These are phyloP conservation scores for Allomyces javanicus DNA, from an alignment of 192 early-diverging fungal genomes.

Conservation along the genomic window DNA sequence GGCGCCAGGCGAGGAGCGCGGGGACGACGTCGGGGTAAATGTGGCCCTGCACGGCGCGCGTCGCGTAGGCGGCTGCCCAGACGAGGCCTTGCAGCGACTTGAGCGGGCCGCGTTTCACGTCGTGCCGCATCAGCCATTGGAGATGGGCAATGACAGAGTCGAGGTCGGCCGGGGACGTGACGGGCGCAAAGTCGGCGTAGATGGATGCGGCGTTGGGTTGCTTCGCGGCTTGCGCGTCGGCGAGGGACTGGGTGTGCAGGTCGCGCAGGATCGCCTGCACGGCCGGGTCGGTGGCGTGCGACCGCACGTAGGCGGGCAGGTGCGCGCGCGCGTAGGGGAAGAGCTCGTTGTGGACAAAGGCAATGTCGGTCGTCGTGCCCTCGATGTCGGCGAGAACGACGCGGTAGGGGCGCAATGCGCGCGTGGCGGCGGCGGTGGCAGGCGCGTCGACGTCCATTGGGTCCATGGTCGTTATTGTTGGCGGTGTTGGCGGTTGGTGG, in stretches of 20 bases:
- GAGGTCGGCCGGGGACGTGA: not conserved
- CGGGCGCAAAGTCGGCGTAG: not conserved
- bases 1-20: constrained; percentile 51
- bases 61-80: constrained; percentile 69
- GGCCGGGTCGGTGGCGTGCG: constrained; percentile 23
- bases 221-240: constrained; percentile 9
- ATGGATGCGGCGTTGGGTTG: not conserved
- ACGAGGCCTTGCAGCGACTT: not conserved
- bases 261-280: constrained; percentile 22
- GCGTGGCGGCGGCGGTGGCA: no score
- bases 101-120: not conserved
- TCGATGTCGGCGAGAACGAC: constrained; percentile 70
- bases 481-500: no score
- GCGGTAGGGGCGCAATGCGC: constrained; percentile 16
- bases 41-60: constrained; percentile 51
- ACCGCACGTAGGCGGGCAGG: constrained; percentile 42
- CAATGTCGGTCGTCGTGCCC: constrained; percentile 89
- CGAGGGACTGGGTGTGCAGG: constrained; percentile 27
- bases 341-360: constrained; percentile 83
- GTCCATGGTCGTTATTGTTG: no score
- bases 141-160: not conserved
- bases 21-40: constrained; percentile 73
- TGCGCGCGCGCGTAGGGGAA: constrained; percentile 68
- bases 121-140: not conserved
- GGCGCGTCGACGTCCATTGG: no score